These are phyloP conservation scores for Ambrosiella beaveri DNA, from an alignment of 2,329 filamentous ascomycete genomes.

Conservation along the genomic window DNA sequence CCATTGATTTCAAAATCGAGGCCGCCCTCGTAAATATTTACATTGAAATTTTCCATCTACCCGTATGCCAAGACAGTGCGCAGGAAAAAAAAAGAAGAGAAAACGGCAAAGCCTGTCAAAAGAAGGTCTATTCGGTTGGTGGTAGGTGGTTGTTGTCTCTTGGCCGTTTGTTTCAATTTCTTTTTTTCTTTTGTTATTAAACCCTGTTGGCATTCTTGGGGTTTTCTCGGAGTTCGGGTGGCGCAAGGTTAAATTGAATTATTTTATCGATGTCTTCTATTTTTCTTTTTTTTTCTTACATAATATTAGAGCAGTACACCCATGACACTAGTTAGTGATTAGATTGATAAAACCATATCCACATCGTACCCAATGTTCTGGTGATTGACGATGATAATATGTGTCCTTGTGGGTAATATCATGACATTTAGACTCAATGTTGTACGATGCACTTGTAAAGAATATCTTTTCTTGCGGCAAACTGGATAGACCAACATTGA, in stretches of 20 bases:
- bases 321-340: too few relatives aligned
- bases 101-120: not conserved
- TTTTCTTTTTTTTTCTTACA: not conserved
- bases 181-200: not conserved
- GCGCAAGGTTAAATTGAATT: not conserved
- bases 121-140: not conserved
- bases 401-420: too few relatives aligned
- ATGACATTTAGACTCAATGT: too few relatives aligned
- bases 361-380: too few relatives aligned
- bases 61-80: not conserved
- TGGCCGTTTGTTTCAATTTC: not conserved
- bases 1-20: not conserved
- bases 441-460: too few relatives aligned
- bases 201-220: not conserved
- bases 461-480: too few relatives aligned
- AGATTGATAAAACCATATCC: too few relatives aligned
- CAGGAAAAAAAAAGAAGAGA: not conserved
- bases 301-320: not conserved
- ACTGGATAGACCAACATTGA: too few relatives aligned
- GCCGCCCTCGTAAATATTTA: not conserved
- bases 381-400: too few relatives aligned
- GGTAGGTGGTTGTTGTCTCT: not conserved
- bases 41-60: not conserved
- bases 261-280: not conserved
- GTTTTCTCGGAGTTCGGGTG: constrained; percentile 1